Evolutionary conservation across 768 basidiomycete species (phyloP).

Genomic region (Tylopilus rubrobrunneus): DNA sequence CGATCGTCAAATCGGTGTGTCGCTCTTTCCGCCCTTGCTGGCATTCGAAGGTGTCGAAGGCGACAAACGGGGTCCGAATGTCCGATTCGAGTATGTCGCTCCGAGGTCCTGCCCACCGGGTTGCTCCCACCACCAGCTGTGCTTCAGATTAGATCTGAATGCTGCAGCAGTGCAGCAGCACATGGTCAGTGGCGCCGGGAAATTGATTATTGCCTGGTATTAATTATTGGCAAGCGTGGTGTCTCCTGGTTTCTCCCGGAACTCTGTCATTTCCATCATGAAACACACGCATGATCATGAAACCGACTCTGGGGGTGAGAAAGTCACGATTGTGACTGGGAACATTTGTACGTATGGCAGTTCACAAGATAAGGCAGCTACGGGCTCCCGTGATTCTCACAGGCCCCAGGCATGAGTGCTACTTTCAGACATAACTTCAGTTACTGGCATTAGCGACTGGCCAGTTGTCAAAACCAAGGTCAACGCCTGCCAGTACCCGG

Average conservation of each 20-base stretch:
- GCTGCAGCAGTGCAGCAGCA: background rate
- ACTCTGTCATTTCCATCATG: background rate
- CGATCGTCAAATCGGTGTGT: background rate
- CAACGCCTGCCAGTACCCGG: conserved; percentile 44
- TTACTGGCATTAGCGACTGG: conserved; percentile 11
- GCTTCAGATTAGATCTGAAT: background rate
- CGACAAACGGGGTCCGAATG: background rate
- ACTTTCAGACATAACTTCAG: background rate
- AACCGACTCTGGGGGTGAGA: background rate
- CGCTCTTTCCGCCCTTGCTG: background rate
- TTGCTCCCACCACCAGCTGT: background rate
- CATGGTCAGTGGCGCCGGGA: background rate
- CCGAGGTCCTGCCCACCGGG: background rate
- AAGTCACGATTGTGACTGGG: background rate
- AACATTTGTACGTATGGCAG: background rate
- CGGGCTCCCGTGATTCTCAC: background rate
- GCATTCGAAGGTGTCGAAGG: background rate
- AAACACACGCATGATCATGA: background rate
- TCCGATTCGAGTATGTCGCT: background rate
- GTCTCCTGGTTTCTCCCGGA: background rate
- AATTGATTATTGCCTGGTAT: background rate
- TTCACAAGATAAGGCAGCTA: background rate
- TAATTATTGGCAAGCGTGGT: background rate
- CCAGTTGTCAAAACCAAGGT: conserved; percentile 74
- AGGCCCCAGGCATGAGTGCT: background rate